Conservation (phyloP, 2,329 filamentous ascomycete genomes). For the Xylariaceae sp. region DNA sequence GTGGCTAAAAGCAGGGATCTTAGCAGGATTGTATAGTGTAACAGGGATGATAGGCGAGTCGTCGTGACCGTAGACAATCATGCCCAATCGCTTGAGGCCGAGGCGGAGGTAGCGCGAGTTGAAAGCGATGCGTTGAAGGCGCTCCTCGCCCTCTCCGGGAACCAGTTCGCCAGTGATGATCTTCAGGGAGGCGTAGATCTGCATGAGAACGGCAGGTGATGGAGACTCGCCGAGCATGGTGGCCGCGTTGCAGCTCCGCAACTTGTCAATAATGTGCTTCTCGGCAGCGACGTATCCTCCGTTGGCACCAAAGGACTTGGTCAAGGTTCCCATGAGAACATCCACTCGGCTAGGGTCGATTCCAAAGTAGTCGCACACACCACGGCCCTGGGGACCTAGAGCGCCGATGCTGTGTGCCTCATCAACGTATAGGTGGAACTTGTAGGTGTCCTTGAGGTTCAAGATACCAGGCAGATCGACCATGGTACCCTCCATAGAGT, state of each 20-base stretch:
- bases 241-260: slow-evolving; percentile 78
- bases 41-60: slow-evolving; percentile 96
- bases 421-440: slow-evolving; percentile 92
- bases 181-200: slow-evolving; percentile 80
- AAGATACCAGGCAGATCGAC: slow-evolving; percentile 91
- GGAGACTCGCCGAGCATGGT: slow-evolving; percentile 85
- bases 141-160: slow-evolving; percentile 91
- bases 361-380: slow-evolving; percentile 96
- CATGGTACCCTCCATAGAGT: slow-evolving; percentile 99
- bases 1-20: slow-evolving; percentile 96
- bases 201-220: slow-evolving; percentile 78
- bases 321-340: slow-evolving; percentile 96
- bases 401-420: slow-evolving; percentile 96
- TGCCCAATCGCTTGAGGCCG: slow-evolving; percentile 91
- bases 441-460: slow-evolving; percentile 87
- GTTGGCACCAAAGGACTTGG: slow-evolving; percentile 97
- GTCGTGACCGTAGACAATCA: slow-evolving; percentile 95
- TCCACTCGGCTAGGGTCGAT: slow-evolving; percentile 85
- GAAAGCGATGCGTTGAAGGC: slow-evolving; percentile 91
- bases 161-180: slow-evolving; percentile 84
- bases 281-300: slow-evolving; percentile 91
- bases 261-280: slow-evolving; percentile 86
- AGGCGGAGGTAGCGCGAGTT: slow-evolving; percentile 98
- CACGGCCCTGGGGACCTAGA: slow-evolving; percentile 78
- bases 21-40: slow-evolving; percentile 95